These are phyloP conservation scores for Trichoderma simmonsii DNA, from an alignment of 2,329 filamentous ascomycete genomes.

Conservation along the genomic window DNA sequence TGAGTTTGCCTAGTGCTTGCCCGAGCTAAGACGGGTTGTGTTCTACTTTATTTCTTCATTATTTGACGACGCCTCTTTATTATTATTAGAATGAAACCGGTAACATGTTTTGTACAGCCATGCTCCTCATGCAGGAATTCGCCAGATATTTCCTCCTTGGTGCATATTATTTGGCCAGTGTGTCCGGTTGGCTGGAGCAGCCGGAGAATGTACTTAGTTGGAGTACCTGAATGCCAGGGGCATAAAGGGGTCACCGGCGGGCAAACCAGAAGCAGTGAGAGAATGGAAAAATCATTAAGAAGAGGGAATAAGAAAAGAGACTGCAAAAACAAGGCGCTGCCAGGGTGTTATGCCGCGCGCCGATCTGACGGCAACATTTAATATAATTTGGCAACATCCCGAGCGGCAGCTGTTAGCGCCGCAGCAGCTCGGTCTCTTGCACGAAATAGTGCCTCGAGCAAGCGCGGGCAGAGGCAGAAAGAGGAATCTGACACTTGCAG, in stretches of 20 bases:
- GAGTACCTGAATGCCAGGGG: neutral
- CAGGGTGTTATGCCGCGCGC: neutral
- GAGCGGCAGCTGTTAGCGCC: slow-evolving; percentile 16
- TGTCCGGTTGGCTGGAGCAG: neutral
- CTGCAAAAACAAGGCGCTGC: neutral
- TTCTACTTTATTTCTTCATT: neutral
- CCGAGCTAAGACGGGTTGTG: neutral
- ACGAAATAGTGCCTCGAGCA: neutral
- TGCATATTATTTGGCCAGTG: neutral
- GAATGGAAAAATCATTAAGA: too few species aligned
- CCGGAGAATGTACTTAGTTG: neutral
- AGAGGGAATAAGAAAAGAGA: neutral
- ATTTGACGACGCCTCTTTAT: neutral
- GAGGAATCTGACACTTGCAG: neutral
- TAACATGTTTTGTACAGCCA: neutral
- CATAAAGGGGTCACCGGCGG: neutral
- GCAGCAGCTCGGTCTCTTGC: neutral
- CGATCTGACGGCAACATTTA: slow-evolving; percentile 9
- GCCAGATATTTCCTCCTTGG: neutral
- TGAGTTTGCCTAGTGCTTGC: neutral
- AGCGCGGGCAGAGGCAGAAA: neutral
- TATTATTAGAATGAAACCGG: neutral
- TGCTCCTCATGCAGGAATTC: neutral
- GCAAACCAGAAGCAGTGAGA: neutral
- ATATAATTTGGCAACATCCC: slow-evolving; percentile 2